These are phyloP conservation scores for Ceratocystis variospora DNA, from an alignment of 2,329 filamentous ascomycete species.

Conservation along the genomic window DNA sequence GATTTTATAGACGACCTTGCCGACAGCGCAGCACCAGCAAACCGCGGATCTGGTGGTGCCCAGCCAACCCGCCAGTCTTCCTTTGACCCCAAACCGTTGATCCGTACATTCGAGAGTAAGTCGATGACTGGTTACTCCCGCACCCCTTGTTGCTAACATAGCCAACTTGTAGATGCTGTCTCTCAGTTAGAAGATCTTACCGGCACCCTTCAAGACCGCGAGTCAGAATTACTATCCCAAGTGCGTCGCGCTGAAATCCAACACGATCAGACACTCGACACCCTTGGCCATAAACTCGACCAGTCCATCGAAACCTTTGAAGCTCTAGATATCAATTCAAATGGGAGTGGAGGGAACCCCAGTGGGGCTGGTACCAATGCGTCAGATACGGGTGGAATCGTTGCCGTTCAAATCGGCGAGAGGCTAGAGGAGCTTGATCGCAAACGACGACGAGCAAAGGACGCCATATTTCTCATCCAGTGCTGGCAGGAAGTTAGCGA, in stretches of 20 bases:
- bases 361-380: slow-evolving; percentile 28
- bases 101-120: slow-evolving; percentile 78
- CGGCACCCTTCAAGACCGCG: slow-evolving; percentile 75
- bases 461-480: slow-evolving; percentile 88
- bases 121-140: neutral
- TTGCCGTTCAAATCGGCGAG: slow-evolving; percentile 90
- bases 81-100: slow-evolving; percentile 94
- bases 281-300: slow-evolving; percentile 76
- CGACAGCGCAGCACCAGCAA: slow-evolving; percentile 64
- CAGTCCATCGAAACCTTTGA: slow-evolving; percentile 88
- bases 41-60: slow-evolving; percentile 57
- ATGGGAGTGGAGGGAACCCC: slow-evolving; percentile 31
- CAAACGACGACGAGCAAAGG: slow-evolving; percentile 75
- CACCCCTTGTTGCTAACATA: slow-evolving; percentile 22
- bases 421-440: slow-evolving; percentile 86
- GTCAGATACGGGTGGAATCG: slow-evolving; percentile 35
- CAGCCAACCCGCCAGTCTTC: slow-evolving; percentile 31
- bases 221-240: slow-evolving; percentile 80
- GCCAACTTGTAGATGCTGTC: slow-evolving; percentile 38
- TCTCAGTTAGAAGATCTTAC: slow-evolving; percentile 56
- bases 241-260: slow-evolving; percentile 84
- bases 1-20: slow-evolving; percentile 93
- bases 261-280: slow-evolving; percentile 81
- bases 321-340: slow-evolving; percentile 66
- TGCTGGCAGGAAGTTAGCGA: slow-evolving; percentile 96